Base-by-base conservation (phyloP, 108 stramenopile species). In the Schizochytrium sp. region DNA sequence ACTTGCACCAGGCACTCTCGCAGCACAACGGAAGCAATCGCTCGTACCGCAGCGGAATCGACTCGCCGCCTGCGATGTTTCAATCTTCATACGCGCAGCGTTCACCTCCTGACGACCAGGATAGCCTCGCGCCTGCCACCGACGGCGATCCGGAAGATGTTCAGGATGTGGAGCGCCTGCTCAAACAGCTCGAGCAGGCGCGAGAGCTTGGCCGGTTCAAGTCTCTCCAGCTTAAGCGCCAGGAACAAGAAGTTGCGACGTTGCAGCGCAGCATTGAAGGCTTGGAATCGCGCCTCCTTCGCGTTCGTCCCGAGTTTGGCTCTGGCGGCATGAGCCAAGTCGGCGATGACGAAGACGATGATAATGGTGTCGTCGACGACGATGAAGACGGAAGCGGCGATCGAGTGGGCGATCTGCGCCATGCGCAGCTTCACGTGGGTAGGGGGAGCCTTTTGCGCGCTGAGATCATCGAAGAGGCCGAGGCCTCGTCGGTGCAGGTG, bases 231-330 rank as follows among this genome's bases (percentile, higher is more conserved):
- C 76, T 83, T 5, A 83, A 83, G n/a, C 76, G 76, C 76, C 76
- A 83, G 48, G 76, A 83, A 34, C 76, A 83, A 53, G 76, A 83
- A 23, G 76, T 83, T 12, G 76, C 76, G 6, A 83, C 76, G 45
- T 45, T 83, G 76, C 76, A 83, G 28, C 6, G 76, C 0, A 83
- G 28, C 51, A 83, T 83, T 34, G 23, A 83, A 45, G 48, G 76
- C 51, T 23, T 83, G 48, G 76, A 83, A 23, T 47, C 45, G 1
- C 76, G 76, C 25, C 76, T 83, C 12, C 28, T 83, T 43, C 45
- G 48, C 76, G 48, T 83, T 12, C 19, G 51, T 14, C 76, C 76
- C n/a, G 51, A 53, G 63, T 69, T 69, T 18, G 63, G 63, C 10
- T 69, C 63, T 8, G 63, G 63, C 63, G 63, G 63, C 12, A 28